Evolutionary conservation across 768 basidiomycete genomes (phyloP).

Genomic region (Gloeophyllum trabeum): DNA sequence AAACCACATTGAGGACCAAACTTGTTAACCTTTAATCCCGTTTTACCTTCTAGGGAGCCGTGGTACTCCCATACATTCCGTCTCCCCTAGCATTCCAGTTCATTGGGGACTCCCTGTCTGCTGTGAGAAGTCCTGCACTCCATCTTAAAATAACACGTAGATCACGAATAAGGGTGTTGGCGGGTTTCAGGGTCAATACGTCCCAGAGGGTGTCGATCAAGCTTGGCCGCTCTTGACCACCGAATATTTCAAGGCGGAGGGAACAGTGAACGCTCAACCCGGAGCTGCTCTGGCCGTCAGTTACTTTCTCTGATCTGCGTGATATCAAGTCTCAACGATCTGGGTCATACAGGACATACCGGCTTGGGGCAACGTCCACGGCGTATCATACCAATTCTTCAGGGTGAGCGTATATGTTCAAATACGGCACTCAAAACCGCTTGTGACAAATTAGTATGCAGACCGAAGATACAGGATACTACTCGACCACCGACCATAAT

Average conservation of each 20-base stretch:
- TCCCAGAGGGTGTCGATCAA: constrained; percentile 40
- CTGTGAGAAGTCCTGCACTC: constrained; percentile 21
- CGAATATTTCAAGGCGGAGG: constrained; percentile 40
- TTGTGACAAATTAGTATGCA: constrained; percentile 8
- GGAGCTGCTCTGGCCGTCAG: constrained; percentile 36
- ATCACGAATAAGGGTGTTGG: constrained; percentile 4
- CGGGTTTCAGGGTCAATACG: constrained; percentile 37
- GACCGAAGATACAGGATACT: constrained; percentile 49
- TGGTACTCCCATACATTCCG: constrained; percentile 31
- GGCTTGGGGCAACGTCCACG: constrained; percentile 43
- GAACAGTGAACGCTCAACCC: constrained; percentile 40
- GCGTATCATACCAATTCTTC: constrained; percentile 40
- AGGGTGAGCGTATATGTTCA: constrained; percentile 16
- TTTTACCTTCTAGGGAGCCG: constrained; percentile 28
- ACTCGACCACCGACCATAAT: constrained; percentile 43
- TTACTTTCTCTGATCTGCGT: too few relatives aligned
- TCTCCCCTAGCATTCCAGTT: constrained; percentile 38
- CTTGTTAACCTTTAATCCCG: not conserved
- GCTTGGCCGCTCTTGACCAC: constrained; percentile 45
- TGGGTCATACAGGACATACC: constrained; percentile 29
- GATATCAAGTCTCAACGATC: not conserved
- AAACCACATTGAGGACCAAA: not conserved
- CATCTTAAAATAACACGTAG: too few relatives aligned
- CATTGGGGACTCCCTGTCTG: constrained; percentile 47
- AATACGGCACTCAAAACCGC: not conserved